Conservation (phyloP, 352 stramenopile species). For the Aphanomyces invadans region DNA sequence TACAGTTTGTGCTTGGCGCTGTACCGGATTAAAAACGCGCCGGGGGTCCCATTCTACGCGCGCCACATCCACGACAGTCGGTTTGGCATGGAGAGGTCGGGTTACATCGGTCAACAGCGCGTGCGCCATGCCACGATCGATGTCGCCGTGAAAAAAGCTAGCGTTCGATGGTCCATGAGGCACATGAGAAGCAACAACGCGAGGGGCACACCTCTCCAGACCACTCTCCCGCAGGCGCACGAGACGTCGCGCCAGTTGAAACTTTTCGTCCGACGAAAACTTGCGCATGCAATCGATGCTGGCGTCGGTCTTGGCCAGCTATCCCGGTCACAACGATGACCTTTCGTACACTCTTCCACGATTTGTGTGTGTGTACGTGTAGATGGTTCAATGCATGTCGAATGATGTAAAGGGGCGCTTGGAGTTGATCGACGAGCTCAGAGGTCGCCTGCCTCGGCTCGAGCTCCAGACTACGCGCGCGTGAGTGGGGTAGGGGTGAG, state of each 20-base stretch:
- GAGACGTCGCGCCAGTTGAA: constrained; percentile 53
- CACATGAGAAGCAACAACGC: too few relatives aligned
- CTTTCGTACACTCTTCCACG: neutral
- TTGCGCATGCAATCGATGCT: constrained; percentile 38
- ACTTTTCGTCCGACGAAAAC: constrained; percentile 54
- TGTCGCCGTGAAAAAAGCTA: constrained; percentile 68
- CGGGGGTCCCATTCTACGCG: constrained; percentile 27
- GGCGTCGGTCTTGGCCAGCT: constrained; percentile 49
- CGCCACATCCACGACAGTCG: neutral
- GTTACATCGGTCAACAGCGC: constrained; percentile 32
- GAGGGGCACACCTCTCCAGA: constrained; percentile 35
- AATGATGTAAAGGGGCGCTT: constrained; percentile 54
- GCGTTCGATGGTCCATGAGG: too few relatives aligned
- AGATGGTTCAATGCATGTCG: constrained; percentile 66
- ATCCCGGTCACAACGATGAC: too few relatives aligned
- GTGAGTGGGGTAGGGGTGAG: too few relatives aligned
- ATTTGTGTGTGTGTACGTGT: constrained; percentile 33
- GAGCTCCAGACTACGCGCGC: constrained; percentile 55
- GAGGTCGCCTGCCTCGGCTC: constrained; percentile 36
- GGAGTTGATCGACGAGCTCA: constrained; percentile 22
- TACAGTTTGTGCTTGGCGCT: constrained; percentile 51
- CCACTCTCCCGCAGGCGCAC: constrained; percentile 46
- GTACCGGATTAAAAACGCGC: constrained; percentile 74
- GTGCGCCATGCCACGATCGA: constrained; percentile 45
- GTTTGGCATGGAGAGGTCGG: neutral